Conservation (phyloP, 2,329 filamentous ascomycete genomes). For the Teratosphaeriaceae sp. region DNA sequence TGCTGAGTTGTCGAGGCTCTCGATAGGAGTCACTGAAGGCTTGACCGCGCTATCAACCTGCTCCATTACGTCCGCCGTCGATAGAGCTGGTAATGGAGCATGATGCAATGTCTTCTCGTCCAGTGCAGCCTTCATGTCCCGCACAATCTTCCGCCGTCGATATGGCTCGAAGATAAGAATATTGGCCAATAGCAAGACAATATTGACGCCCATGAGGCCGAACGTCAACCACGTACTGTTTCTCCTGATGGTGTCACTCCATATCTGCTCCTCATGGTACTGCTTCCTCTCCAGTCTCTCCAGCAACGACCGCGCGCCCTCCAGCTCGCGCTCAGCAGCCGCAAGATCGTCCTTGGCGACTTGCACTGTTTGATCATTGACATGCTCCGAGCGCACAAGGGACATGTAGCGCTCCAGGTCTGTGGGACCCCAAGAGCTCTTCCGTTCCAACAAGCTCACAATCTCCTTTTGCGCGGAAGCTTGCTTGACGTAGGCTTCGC, state of each 20-base stretch:
- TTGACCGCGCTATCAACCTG: constrained; percentile 20
- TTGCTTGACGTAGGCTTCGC: constrained; percentile 74
- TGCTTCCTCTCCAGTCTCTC: constrained; percentile 79
- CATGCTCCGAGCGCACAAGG: constrained; percentile 86
- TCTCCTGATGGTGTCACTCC: constrained; percentile 93
- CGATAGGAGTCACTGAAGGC: constrained; percentile 12
- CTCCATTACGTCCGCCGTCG: constrained; percentile 12
- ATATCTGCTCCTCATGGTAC: constrained; percentile 99
- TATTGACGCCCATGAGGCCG: constrained; percentile 95
- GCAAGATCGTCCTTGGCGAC: constrained; percentile 65
- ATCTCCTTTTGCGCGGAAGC: constrained; percentile 92
- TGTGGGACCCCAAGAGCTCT: constrained; percentile 79
- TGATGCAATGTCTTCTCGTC: constrained; percentile 57
- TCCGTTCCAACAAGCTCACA: constrained; percentile 85
- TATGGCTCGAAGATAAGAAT: constrained; percentile 83
- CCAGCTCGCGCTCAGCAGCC: constrained; percentile 70
- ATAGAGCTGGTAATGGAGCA: constrained; percentile 5
- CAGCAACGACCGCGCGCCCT: constrained; percentile 67
- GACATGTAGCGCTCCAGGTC: constrained; percentile 94
- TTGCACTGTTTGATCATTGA: constrained; percentile 78
- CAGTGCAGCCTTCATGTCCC: constrained; percentile 62
- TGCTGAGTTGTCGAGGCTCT: constrained; percentile 10
- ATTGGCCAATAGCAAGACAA: constrained; percentile 70
- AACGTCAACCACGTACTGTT: constrained; percentile 99
- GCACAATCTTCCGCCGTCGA: constrained; percentile 73